Evolutionary conservation across 345 rosid genomes (phyloP).

Genomic region (Hibiscus syriacus): DNA sequence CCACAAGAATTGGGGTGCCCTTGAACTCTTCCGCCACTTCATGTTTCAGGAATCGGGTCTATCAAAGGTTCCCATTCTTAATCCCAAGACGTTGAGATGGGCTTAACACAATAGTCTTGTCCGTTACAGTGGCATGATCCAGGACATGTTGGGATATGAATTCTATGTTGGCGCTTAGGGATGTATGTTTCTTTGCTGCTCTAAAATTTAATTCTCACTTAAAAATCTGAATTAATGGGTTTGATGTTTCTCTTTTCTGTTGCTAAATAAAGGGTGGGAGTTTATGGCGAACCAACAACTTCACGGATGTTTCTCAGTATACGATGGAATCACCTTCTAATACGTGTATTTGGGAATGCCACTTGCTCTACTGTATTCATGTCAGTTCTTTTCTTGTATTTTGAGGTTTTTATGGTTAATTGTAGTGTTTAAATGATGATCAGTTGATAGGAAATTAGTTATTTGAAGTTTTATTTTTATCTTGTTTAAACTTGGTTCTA

Average conservation of each 20-base stretch:
- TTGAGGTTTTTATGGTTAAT: background rate
- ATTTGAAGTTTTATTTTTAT: too few species aligned
- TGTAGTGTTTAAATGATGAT: too few species aligned
- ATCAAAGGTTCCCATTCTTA: slow-evolving; percentile 72
- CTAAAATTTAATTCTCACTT: too few species aligned
- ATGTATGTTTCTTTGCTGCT: background rate
- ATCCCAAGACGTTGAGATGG: slow-evolving; percentile 36
- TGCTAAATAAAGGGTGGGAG: too few species aligned
- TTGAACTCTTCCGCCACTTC: slow-evolving; percentile 67
- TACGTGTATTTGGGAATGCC: slow-evolving; percentile 77
- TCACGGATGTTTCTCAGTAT: slow-evolving; percentile 46
- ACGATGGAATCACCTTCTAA: slow-evolving; percentile 49
- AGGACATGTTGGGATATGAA: slow-evolving; percentile 96
- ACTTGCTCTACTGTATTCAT: slow-evolving; percentile 66
- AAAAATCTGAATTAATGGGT: slow-evolving; percentile 36
- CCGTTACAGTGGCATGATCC: slow-evolving; percentile 88
- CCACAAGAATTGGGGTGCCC: slow-evolving; percentile 89
- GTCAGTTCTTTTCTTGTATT: slow-evolving; percentile 28
- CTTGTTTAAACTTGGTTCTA: background rate
- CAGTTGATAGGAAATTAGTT: too few species aligned
- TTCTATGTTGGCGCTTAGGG: slow-evolving; percentile 84
- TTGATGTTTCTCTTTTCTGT: too few species aligned
- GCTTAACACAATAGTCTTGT: slow-evolving; percentile 68
- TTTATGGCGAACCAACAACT: slow-evolving; percentile 89
- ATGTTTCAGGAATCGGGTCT: slow-evolving; percentile 55